Evolutionary conservation across 1,139 yeast species (phyloP), one percentile per base, ranked within the genome.

Genomic region (Neolecta irregularis): DNA sequence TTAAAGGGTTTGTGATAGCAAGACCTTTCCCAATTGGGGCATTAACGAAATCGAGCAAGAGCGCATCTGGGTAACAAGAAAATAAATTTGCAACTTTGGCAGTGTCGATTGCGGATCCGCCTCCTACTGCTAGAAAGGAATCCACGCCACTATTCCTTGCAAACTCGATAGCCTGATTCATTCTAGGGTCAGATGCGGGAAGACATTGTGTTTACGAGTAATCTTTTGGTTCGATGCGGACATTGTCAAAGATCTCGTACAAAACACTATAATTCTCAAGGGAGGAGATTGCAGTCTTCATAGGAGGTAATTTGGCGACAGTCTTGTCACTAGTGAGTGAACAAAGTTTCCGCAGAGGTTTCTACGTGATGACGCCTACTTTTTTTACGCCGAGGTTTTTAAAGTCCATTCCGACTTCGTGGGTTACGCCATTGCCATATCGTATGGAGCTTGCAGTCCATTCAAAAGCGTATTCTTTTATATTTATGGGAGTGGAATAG

Each of bases 41-140:
- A 40, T 58, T 58, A 41, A 59, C 62, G 42, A 58, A 58, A 43
- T 57, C 62, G 35, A 59, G 46, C 28, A 58, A 46, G 31, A 56
- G 59, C 1, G 58, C 54, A 17, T 58, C 57, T 6, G 57, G 58
- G 44, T 59, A 58, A 18, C 48, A 47, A 35, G 57, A 60, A 43
- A 55, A 54, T 29, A 58, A 46, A 38, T 56, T 58, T 29, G 63
- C 61, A 28, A 58, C 54, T 45, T 58, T 58, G 40, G 62, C 61
- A 6, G 59, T 55, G 38, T 58, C 63, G 50, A 58, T 58, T 24
- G 57, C 63, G 1, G 61, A 56, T 3, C 63, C 63, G 26, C 63
- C 63, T 6, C 63, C 63, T 12, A 58, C 61, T 2, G 63, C 62
- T 25, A 58, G 46, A 39, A 57, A 58, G 6, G 61, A 61, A 34